Base-by-base conservation (phyloP, 2,329 filamentous ascomycete genomes). In the Pseudogymnoascus sp. region DNA sequence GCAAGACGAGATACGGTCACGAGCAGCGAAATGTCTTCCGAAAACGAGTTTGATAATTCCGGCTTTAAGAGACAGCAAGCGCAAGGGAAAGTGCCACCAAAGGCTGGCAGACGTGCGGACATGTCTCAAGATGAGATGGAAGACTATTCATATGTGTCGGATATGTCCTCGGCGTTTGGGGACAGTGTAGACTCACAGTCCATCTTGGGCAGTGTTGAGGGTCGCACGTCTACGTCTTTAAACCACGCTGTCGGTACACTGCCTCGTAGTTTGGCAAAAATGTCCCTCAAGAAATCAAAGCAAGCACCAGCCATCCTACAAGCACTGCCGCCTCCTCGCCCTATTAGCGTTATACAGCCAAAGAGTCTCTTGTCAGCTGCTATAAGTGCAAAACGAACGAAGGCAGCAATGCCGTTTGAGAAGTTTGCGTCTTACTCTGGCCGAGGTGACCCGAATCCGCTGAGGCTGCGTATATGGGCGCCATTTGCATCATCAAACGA, bases 21-120 rank as follows among this genome's bases (percentile, higher is more conserved):
- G 1, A 91, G 89, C 74, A 92, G 89, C 69, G 90, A 93, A 68
- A 84, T 93, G 68, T 92, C 89, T 0, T 92, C 89, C 0, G 90
- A 93, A 65, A 92, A 91, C 68, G 90, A 93, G 69, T 81, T 89
- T 52, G 89, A 91, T 68, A 81, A 84, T 0, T 82, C 84, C 0
- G 81, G 81, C 1, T 89, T 86, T 69, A 84, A 87, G 66, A 81
- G 81, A 67, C 83, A 87, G 64, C 79, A 84, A 58, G 83, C 88
- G 64, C 83, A 82, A 2, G 80, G 84, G 1, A 80, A 82, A 52
- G 81, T 84, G 37, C 83, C 83, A 6, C 79, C 83, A 23, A 81
- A 79, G 69, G 75, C 78, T 11, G 78, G 78, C 62, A 81, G 80
- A 68, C 71, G 83, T 26, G 77, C 86, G 59, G 78, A 82, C 37